These are phyloP conservation scores for Trypanosoma cruzi DNA, from an alignment of 208 protist species.

Conservation along the genomic window DNA sequence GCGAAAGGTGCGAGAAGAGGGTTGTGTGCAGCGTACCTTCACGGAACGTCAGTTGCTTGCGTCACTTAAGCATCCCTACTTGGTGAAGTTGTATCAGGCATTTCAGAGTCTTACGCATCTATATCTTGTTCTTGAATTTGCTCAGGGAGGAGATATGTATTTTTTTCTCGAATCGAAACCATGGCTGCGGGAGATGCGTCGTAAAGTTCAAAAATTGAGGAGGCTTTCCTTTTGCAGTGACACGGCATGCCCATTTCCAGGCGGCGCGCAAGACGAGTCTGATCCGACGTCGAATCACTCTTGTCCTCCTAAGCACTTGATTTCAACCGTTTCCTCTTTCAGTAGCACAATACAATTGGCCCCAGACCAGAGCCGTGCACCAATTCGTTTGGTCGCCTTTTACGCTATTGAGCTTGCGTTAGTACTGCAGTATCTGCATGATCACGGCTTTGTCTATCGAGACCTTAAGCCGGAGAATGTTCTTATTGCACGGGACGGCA, in stretches of 20 bases:
- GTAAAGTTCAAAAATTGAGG: conserved; percentile 41
- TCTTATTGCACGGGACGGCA: conserved; percentile 86
- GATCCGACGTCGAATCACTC: not conserved
- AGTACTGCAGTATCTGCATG: conserved; percentile 90
- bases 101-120: conserved; percentile 85
- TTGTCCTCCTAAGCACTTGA: not conserved
- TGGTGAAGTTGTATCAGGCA: conserved; percentile 77
- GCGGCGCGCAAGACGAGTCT: not conserved
- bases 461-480: conserved; percentile 96
- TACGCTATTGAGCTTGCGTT: conserved; percentile 91
- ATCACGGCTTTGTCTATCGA: conserved; percentile 87
- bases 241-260: not conserved
- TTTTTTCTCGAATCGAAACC: conserved; percentile 63
- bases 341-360: conserved; percentile 22
- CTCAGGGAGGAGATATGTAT: conserved; percentile 85
- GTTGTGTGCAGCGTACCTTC: conserved; percentile 82
- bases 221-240: not conserved
- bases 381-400: conserved; percentile 82
- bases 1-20: conserved; percentile 76
- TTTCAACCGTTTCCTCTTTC: not conserved
- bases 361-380: conserved; percentile 52
- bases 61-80: conserved; percentile 77
- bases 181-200: conserved; percentile 67
- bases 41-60: conserved; percentile 86
- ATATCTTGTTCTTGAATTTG: conserved; percentile 88